A percentile compares a stretch with the other conserved stretches of the same genome.
phyloP scores from a whole-genome alignment of 805 yeast species.

The Sugiyamaella americana region DNA sequence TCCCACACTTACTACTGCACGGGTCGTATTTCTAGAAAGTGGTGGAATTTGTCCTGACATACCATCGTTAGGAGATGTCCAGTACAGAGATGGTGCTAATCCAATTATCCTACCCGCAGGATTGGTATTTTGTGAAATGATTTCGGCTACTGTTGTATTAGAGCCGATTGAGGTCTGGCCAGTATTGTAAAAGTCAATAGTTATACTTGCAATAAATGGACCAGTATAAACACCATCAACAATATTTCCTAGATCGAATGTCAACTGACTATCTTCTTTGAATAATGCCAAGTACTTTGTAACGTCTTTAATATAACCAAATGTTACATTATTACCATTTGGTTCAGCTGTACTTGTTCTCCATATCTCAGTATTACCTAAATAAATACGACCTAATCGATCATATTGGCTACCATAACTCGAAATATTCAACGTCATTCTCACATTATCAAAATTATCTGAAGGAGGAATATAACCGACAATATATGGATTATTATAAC shows the following conservation, averaged over 20 bases:
- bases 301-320: conserved; percentile 59
- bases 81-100: not conserved
- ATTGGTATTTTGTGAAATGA: not conserved
- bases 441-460: conserved; percentile 33
- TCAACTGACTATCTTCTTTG: conserved; percentile 30
- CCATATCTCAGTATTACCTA: conserved; percentile 63
- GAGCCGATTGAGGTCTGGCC: not conserved
- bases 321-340: conserved; percentile 20
- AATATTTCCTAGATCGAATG: conserved; percentile 61
- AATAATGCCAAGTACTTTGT: conserved; percentile 51
- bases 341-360: conserved; percentile 85
- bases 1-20: conserved; percentile 50
- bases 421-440: conserved; percentile 29
- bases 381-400: conserved; percentile 33
- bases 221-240: conserved; percentile 36
- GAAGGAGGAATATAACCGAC: conserved; percentile 30
- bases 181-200: conserved; percentile 13
- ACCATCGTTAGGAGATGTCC: conserved; percentile 4
- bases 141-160: not conserved
- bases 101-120: conserved; percentile 6
- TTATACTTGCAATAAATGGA: conserved; percentile 9
- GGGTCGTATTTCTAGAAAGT: conserved; percentile 53
- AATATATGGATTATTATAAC: conserved; percentile 31
- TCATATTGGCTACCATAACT: conserved; percentile 35
- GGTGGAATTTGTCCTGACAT: not conserved